Evolutionary conservation across 331 rosid genomes (phyloP).

Genomic region (Rhamnella rubrinervis): DNA sequence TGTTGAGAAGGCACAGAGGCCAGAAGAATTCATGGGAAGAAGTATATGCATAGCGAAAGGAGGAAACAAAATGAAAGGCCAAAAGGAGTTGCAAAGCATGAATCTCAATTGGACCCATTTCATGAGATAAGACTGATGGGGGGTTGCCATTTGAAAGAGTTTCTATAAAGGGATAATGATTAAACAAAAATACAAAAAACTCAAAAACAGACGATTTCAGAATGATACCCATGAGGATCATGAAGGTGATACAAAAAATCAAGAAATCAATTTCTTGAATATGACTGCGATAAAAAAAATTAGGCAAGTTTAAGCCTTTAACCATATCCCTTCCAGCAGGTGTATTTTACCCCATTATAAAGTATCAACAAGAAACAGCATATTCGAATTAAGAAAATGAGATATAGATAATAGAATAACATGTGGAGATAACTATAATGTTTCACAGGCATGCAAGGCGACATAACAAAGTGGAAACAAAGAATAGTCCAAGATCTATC

Average conservation of each 20-base stretch:
- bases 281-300: conserved; percentile 33
- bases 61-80: conserved; percentile 75
- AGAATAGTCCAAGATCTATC: conserved; percentile 23
- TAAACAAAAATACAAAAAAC: conserved; percentile 40
- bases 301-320: conserved; percentile 45
- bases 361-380: conserved; percentile 30
- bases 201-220: conserved; percentile 44
- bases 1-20: conserved; percentile 97
- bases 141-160: conserved; percentile 49
- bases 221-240: conserved; percentile 36
- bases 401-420: conserved; percentile 21
- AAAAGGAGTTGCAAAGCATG: conserved; percentile 56
- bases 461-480: conserved; percentile 29
- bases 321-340: conserved; percentile 47
- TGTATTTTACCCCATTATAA: conserved; percentile 22
- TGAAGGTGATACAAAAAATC: conserved; percentile 44
- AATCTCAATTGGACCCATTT: conserved; percentile 53
- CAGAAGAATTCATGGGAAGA: conserved; percentile 97
- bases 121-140: conserved; percentile 48
- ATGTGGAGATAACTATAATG: conserved; percentile 28
- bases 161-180: conserved; percentile 47
- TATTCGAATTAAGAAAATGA: conserved; percentile 13
- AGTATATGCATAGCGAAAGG: conserved; percentile 80
- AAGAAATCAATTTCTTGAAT: conserved; percentile 43
- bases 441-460: conserved; percentile 44